phyloP scores from a whole-genome alignment of 2,329 filamentous ascomycete species.

The Curvularia verruculosa region DNA sequence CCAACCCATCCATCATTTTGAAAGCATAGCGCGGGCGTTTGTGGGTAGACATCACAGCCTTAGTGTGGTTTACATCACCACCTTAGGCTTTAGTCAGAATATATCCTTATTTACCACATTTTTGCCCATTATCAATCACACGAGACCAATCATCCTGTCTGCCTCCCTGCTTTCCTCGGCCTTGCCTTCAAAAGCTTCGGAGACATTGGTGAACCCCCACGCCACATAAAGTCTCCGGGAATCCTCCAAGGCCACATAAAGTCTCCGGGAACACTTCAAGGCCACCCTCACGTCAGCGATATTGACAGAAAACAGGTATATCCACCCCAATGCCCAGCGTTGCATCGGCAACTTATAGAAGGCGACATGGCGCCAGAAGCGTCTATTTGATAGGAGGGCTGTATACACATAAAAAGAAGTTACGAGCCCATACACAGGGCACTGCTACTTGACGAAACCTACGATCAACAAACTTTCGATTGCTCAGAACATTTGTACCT shows the following conservation, averaged over 20 bases:
- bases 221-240: background rate
- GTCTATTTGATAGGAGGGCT: background rate
- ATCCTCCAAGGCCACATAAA: background rate
- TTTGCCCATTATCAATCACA: background rate
- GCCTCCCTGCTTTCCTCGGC: background rate
- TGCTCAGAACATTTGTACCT: background rate
- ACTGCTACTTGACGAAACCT: background rate
- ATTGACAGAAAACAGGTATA: background rate
- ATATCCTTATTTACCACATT: background rate
- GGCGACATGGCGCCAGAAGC: background rate
- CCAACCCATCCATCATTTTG: background rate
- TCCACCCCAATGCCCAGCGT: background rate
- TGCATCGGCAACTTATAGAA: background rate
- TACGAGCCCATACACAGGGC: background rate
- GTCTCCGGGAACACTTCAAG: background rate
- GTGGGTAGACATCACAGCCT: background rate
- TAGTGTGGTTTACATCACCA: background rate
- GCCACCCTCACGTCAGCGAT: background rate
- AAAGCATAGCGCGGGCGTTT: slow-evolving; percentile 11
- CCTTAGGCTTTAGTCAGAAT: background rate
- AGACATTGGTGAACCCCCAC: background rate
- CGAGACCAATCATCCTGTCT: background rate
- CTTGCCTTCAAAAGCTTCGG: background rate
- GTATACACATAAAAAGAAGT: background rate
- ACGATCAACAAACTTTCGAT: background rate